Percentiles rank a stretch among this genome's conserved stretches.
Conservation (phyloP, 176 grass and related monocot species). For the Dactylis glomerata region DNA sequence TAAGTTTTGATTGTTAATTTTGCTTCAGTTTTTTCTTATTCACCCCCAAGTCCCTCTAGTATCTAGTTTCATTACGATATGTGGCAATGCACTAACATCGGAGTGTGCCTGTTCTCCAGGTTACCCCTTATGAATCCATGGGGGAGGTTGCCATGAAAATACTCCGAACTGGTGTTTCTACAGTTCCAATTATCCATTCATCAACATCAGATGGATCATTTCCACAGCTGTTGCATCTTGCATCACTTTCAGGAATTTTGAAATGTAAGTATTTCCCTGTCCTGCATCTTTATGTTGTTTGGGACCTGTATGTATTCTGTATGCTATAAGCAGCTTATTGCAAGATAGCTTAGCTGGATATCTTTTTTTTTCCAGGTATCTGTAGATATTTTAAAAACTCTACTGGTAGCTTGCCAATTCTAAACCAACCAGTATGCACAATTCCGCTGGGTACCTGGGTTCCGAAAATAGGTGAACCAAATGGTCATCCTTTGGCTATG, state of each 20-base stretch:
- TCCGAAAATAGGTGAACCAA: constrained; percentile 85
- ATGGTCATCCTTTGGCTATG: constrained; percentile 61
- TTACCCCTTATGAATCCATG: constrained; percentile 75
- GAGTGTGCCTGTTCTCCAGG: constrained; percentile 40
- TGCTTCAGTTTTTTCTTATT: neutral
- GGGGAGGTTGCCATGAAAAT: constrained; percentile 86
- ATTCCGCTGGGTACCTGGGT: constrained; percentile 93
- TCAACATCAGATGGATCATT: constrained; percentile 80
- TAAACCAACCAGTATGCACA: constrained; percentile 75
- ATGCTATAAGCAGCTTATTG: neutral
- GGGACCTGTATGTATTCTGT: neutral
- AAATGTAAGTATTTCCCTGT: constrained; percentile 67
- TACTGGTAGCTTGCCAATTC: constrained; percentile 72
- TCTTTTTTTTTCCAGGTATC: constrained; percentile 57
- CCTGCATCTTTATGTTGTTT: neutral
- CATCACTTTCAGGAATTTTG: constrained; percentile 95
- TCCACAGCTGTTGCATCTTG: constrained; percentile 93
- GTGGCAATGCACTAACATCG: constrained; percentile 20
- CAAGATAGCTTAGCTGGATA: neutral
- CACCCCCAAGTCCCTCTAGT: neutral
- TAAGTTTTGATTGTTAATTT: neutral
- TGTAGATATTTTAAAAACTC: constrained; percentile 96
- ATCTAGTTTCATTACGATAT: neutral
- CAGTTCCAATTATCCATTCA: constrained; percentile 79
- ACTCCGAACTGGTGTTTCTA: constrained; percentile 76